phyloP scores from a whole-genome alignment of 208 protist genomes.

The Plasmodiophora brassicae region DNA sequence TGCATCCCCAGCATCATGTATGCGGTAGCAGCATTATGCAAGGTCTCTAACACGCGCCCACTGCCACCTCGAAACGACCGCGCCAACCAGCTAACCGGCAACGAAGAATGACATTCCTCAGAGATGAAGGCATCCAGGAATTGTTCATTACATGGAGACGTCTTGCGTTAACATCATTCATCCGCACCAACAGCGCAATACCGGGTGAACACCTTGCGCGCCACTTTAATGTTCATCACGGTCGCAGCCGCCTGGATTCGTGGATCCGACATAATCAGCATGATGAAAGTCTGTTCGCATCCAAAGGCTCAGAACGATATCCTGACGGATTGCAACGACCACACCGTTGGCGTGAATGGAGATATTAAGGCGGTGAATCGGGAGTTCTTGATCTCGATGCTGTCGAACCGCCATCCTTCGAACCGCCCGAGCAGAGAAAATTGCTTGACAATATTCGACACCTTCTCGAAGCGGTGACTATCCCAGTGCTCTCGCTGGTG shows the following conservation, averaged over 20 bases:
- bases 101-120: too few species aligned
- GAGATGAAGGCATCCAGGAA: too few species aligned
- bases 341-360: constrained; percentile 72
- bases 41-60: too few species aligned
- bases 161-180: too few species aligned
- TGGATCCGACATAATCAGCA: constrained; percentile 74
- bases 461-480: constrained; percentile 73
- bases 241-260: constrained; percentile 64
- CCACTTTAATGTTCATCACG: constrained; percentile 69
- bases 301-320: too few species aligned
- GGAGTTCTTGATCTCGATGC: constrained; percentile 41
- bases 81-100: too few species aligned
- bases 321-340: too few species aligned
- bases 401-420: neutral
- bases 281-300: constrained; percentile 81
- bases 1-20: too few species aligned
- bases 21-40: too few species aligned
- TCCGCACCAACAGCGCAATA: too few species aligned
- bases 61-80: too few species aligned
- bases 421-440: constrained; percentile 78
- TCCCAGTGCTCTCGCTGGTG: neutral
- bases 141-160: too few species aligned
- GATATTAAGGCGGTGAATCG: constrained; percentile 75
- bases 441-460: constrained; percentile 84
- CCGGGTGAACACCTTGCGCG: constrained; percentile 69